phyloP scores from a whole-genome alignment of 2,329 filamentous ascomycete genomes.

The Colletotrichum sublineola region DNA sequence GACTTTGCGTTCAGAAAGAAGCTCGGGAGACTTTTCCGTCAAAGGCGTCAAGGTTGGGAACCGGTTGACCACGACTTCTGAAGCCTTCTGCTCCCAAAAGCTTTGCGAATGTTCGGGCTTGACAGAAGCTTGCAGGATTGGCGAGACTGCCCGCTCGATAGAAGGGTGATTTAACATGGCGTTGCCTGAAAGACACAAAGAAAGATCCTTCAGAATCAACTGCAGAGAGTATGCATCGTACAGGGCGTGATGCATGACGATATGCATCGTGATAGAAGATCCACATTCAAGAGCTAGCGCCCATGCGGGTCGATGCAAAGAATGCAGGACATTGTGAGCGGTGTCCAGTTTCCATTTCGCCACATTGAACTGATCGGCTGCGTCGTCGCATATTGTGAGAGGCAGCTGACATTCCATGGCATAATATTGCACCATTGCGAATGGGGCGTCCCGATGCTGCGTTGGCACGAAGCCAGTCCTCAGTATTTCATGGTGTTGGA shows the following conservation, averaged over 20 bases:
- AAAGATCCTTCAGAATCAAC: constrained; percentile 72
- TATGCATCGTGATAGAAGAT: constrained; percentile 53
- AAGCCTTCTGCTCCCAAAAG: constrained; percentile 75
- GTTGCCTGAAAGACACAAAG: constrained; percentile 45
- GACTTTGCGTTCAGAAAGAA: neutral
- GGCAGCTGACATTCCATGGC: constrained; percentile 38
- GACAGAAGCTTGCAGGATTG: constrained; percentile 55
- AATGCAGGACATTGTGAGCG: constrained; percentile 52
- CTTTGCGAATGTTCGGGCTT: constrained; percentile 51
- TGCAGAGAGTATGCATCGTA: constrained; percentile 86
- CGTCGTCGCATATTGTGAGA: constrained; percentile 40
- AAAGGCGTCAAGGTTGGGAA: constrained; percentile 84
- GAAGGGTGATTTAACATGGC: constrained; percentile 17
- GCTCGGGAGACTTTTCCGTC: constrained; percentile 46
- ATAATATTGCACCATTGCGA: constrained; percentile 79
- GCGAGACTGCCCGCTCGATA: constrained; percentile 55
- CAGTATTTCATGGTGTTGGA: constrained; percentile 75
- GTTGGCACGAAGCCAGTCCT: constrained; percentile 79
- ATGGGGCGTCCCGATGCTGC: constrained; percentile 71
- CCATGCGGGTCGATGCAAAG: constrained; percentile 74
- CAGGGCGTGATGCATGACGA: constrained; percentile 81
- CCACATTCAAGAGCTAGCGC: constrained; percentile 62
- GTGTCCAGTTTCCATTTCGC: constrained; percentile 55
- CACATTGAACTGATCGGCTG: constrained; percentile 47
- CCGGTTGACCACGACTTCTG: constrained; percentile 70